Evolutionary conservation across 495 filamentous ascomycete species (phyloP), one percentile per base, ranked within the genome.

Genomic region (Penicillium verhagenii): DNA sequence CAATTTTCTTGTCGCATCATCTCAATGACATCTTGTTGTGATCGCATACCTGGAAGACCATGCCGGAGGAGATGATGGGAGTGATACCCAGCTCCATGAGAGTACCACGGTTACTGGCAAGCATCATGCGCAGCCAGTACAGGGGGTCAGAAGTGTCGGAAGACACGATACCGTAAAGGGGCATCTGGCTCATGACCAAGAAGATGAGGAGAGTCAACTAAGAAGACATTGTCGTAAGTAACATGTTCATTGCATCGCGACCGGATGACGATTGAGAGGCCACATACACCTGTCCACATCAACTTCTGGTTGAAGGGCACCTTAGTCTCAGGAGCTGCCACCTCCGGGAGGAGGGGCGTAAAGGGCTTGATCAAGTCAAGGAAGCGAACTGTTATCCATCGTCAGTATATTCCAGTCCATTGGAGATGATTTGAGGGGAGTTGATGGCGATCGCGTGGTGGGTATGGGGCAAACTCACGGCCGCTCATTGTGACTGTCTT

Each of bases 161-260:
- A 51, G 93, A 95, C 60, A 96, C 91, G 72, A 95, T 96, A 73
- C 91, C 91, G 64, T 95, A 96, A 57, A 95, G 76, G 56, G 95
- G 95, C 94, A 99, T 97, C 77, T 99, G 94, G 77, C 90, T 96
- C 95, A 99, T 99, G 71, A 99, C 93, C 87, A 98, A 81, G 84
- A 97, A 98, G 78, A 97, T 95, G 67, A 97, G 77, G 61, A 97
- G 81, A 52, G 93, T 97, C 75, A 96, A 85, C 83, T 86, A 60
- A n/a, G 66, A 52, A 7, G 19, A 42, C 48, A 59, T 25, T 6
- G n/a, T 23, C 4, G 58, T 81, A 62, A 81, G 76, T 24, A 31
- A 59, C n/a, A 39, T 37, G 54, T 59, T 33, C 68, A 38, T 52
- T 44, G 50, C 47, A 16, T 44, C 50, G 43, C 39, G 19, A 38